Base-by-base conservation (phyloP, 169 alveolate species). In the Cryptosporidium canis region DNA sequence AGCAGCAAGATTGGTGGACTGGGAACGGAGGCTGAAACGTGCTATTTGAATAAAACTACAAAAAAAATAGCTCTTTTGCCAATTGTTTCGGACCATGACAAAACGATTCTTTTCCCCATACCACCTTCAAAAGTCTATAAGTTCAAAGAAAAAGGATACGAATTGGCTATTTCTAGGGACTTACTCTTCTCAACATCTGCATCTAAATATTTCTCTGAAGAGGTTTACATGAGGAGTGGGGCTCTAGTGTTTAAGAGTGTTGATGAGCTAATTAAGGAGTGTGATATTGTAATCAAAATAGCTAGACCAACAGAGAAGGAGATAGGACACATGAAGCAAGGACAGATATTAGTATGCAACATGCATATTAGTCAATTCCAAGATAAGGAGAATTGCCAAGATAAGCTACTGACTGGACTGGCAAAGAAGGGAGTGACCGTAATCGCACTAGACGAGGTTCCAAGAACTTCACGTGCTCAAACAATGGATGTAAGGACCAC, bases 231-330 rank as follows among this genome's bases (percentile, higher is more conserved):
- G 37, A 55, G 47, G 29, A 41, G 72, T 24, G 72, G 95, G 35
- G 96, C 95, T n/a, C 92, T 90, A 63, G 68, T 94, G 3, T 83
- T 29, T 3, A 64, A 85, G n/a, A 77, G 21, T 21, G 83, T 90
- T 43, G 92, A 90, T 14, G 90, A 65, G 37, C 83, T 94, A 58
- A 85, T 93, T 33, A 67, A 83, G 64, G 90, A 70, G 31, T 64
- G 94, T 24, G 91, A 95, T 33, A 92, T 95, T 53, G 70, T 94
- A 67, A 71, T 95, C 47, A 93, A 94, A 65, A 92, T 95, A 27
- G 91, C 94, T 43, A 90, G 92, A 41, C 96, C 96, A 44, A 83
- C 92, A 0, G 83, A 47, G 16, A 85, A 93, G 18, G 91, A 91
- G 68, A 90, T 92, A 21, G 55, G 65, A n/a, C 85, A 83, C 65